Conservation (phyloP, 108 stramenopile genomes). For the Chaetoceros tenuissimus region DNA sequence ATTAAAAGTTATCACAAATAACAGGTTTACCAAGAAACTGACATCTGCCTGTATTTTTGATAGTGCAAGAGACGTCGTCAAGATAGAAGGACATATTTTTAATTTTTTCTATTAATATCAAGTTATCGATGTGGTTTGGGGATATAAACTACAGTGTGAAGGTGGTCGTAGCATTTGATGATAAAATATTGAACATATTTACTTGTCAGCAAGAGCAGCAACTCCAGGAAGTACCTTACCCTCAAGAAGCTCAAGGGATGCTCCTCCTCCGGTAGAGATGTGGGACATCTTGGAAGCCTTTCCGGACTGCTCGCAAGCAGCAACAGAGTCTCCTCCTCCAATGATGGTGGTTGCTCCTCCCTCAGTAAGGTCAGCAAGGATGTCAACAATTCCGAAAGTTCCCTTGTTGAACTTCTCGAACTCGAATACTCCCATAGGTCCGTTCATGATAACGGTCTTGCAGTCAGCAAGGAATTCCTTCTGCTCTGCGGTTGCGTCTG, state of each 20-base stretch:
- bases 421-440: conserved; percentile 99
- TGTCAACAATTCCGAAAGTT: conserved; percentile 91
- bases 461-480: conserved; percentile 83
- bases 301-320: conserved; percentile 89
- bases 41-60: too few species aligned
- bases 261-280: conserved; percentile 98
- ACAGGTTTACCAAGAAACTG: too few species aligned
- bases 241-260: conserved; percentile 96
- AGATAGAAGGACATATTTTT: too few species aligned
- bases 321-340: conserved; percentile 99
- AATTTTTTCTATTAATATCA: too few species aligned
- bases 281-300: conserved; percentile 94
- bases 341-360: conserved; percentile 96
- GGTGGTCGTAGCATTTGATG: too few species aligned
- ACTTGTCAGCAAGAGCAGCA: conserved; percentile 90
- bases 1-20: too few species aligned
- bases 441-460: conserved; percentile 99
- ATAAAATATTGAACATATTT: too few species aligned
- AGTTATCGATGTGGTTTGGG: too few species aligned
- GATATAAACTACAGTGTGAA: too few species aligned
- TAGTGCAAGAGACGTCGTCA: too few species aligned
- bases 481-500: conserved; percentile 74
- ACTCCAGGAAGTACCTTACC: conserved; percentile 98
- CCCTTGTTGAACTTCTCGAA: conserved; percentile 92
- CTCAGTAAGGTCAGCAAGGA: conserved; percentile 90